Base-by-base conservation (phyloP, 1,284 basidiomycete species). In the Leucoagaricus sp. region DNA sequence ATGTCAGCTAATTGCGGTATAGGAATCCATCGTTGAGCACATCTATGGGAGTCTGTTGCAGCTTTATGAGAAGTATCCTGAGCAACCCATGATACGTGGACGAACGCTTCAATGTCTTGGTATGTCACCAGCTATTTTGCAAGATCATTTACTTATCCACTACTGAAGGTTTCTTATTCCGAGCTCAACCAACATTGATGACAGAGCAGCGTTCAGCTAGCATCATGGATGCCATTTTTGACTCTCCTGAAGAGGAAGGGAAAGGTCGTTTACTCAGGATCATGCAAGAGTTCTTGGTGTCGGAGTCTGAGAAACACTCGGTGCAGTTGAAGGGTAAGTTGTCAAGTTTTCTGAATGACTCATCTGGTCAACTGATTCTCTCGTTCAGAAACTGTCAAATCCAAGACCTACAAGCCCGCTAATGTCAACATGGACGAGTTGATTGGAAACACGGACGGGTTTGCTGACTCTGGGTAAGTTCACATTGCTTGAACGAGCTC, bases 201-300 rank as follows among this genome's bases (percentile, higher is more conserved):
- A 91, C 91, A 0, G 74, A 87, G 56, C 84, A 88, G 5, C 75
- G 81, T 10, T 92, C 94, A 0, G 84, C 89, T 0, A 74, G 73
- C n/a, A 89, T 98, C 69, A 96, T 99, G 92, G 91, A 96, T 67
- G 78, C 78, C 1, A 90, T 97, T 44, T 96, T 98, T 64, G 70
- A 76, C 0, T 86, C 88, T 0, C 70, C 80, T 0, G 85, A 91
- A 56, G 81, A 86, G 61, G 91, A 94, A 47, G 84, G 82, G 21
- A 85, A 84, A 42, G 85, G 86, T 13, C 83, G 89, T 9, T 69
- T 98, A 7, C 75, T 99, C 49, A 89, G 85, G 65, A 93, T 97
- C 61, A 86, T 99, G 64, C 91, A 95, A 65, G 94, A 96, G 54
- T 97, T 96, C 69, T 72, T 98, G 44, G 72, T 87, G 6, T 88